These are phyloP conservation scores for Boletus vinaceobasis DNA, from an alignment of 768 basidiomycete genomes.

Conservation along the genomic window DNA sequence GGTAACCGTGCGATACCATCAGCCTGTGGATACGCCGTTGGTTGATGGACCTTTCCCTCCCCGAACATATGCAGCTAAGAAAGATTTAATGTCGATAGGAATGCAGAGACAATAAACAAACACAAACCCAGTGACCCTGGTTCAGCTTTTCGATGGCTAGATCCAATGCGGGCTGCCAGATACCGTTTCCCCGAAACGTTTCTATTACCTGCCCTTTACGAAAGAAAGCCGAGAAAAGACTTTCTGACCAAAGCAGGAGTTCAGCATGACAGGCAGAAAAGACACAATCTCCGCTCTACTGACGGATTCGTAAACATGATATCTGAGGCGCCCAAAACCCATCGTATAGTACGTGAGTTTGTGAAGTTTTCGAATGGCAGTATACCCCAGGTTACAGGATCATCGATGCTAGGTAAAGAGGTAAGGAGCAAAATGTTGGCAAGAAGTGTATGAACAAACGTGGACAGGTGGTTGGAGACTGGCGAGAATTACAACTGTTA, in stretches of 20 bases:
- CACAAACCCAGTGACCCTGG: slow-evolving; percentile 79
- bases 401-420: slow-evolving; percentile 57
- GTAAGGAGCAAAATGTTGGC: slow-evolving; percentile 5
- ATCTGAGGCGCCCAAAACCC: slow-evolving; percentile 91
- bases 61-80: slow-evolving; percentile 85
- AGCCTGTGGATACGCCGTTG: slow-evolving; percentile 42
- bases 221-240: slow-evolving; percentile 83
- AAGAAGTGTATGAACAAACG: slow-evolving; percentile 45
- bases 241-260: slow-evolving; percentile 37
- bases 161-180: slow-evolving; percentile 86
- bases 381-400: slow-evolving; percentile 84
- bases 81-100: slow-evolving; percentile 1
- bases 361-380: slow-evolving; percentile 66
- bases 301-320: slow-evolving; percentile 94
- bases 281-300: slow-evolving; percentile 28
- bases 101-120: background rate
- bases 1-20: slow-evolving; percentile 51
- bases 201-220: slow-evolving; percentile 87
- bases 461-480: slow-evolving; percentile 96
- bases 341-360: slow-evolving; percentile 61
- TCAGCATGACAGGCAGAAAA: slow-evolving; percentile 9
- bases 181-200: slow-evolving; percentile 85
- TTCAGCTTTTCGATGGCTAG: slow-evolving; percentile 78
- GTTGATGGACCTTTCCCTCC: slow-evolving; percentile 86
- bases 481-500: slow-evolving; percentile 1